phyloP scores from a whole-genome alignment of 2,329 filamentous ascomycete species.

The Botrytis byssoidea region DNA sequence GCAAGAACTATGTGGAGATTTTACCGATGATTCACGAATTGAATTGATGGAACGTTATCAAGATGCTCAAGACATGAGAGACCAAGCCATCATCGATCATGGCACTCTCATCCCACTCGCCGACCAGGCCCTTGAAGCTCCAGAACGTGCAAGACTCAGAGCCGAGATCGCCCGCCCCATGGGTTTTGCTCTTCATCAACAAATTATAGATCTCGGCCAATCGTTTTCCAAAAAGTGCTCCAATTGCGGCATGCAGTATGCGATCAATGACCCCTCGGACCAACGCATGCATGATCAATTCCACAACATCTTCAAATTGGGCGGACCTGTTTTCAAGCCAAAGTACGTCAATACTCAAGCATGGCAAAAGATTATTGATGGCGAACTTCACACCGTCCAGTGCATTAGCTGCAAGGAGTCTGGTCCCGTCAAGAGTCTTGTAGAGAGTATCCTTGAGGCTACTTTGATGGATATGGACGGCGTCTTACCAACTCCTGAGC shows the following conservation, averaged over 20 bases:
- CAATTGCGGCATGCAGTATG: constrained; percentile 27
- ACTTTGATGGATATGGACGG: constrained; percentile 18
- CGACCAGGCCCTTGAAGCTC: background rate
- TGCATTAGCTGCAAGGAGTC: constrained; percentile 7
- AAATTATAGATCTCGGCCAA: constrained; percentile 27
- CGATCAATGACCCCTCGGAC: constrained; percentile 22
- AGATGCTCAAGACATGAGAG: constrained; percentile 17
- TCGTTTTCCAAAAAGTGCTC: constrained; percentile 21
- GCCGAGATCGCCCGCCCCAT: background rate
- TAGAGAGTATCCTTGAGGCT: constrained; percentile 10
- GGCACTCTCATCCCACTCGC: background rate
- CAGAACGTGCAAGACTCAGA: constrained; percentile 11
- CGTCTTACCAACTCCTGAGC: background rate
- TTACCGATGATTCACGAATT: constrained; percentile 4
- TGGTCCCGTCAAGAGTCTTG: background rate
- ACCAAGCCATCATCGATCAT: background rate
- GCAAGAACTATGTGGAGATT: constrained; percentile 10
- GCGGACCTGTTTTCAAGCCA: background rate
- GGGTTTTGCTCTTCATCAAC: constrained; percentile 11
- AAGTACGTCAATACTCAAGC: constrained; percentile 1
- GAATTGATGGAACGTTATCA: background rate
- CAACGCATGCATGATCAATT: constrained; percentile 20
- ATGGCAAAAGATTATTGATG: constrained; percentile 13
- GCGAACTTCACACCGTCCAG: constrained; percentile 1
- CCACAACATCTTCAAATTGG: constrained; percentile 19